These are phyloP conservation scores for Quercus robur DNA, from an alignment of 306 rosid species.

Conservation along the genomic window DNA sequence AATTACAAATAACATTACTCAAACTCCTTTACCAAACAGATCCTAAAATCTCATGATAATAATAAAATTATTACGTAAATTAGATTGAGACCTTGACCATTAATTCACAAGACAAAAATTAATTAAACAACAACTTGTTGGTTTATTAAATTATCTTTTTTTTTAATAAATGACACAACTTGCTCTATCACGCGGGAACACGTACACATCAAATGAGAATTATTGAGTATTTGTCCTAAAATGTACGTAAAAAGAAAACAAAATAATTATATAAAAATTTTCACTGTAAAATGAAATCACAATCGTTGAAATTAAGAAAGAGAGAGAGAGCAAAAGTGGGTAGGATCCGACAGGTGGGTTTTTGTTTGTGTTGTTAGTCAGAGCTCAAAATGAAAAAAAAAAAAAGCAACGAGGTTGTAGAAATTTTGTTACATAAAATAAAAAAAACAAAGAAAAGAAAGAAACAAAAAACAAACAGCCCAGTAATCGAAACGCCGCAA, in stretches of 20 bases:
- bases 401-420: neutral
- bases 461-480: constrained; percentile 26
- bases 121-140: neutral
- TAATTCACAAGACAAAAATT: neutral
- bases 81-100: too few relatives aligned
- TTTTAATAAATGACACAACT: neutral
- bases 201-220: neutral
- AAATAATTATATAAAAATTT: too few relatives aligned
- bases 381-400: neutral
- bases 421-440: neutral
- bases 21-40: too few relatives aligned
- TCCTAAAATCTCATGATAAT: too few relatives aligned
- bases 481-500: constrained; percentile 65
- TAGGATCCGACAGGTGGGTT: neutral
- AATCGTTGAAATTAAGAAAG: neutral
- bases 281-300: neutral
- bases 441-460: too few relatives aligned
- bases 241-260: too few relatives aligned
- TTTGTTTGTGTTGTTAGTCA: neutral
- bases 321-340: neutral
- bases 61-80: too few relatives aligned
- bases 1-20: too few relatives aligned
- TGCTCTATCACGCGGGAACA: neutral
- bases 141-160: neutral
- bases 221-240: too few relatives aligned